These are phyloP conservation scores for Acer campestre DNA, from an alignment of 345 rosid genomes.

Conservation along the genomic window DNA sequence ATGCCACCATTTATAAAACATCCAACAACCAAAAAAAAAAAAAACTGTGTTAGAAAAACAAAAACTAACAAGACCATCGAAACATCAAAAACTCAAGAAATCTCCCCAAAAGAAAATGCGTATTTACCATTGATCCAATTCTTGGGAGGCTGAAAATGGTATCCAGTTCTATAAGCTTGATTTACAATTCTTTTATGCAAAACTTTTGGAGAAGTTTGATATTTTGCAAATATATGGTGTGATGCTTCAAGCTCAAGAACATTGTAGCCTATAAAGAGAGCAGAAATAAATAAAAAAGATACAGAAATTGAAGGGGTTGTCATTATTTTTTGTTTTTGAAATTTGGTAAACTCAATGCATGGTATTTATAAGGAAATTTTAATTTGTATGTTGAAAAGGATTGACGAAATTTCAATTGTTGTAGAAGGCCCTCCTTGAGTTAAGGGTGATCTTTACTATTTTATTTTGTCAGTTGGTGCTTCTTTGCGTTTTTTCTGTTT, in stretches of 20 bases:
- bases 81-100: neutral
- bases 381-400: too few relatives aligned
- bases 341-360: neutral
- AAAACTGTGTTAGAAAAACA: neutral
- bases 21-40: conserved; percentile 9
- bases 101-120: neutral
- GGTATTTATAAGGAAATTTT: neutral
- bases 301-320: conserved; percentile 11
- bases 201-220: conserved; percentile 29
- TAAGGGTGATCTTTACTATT: neutral
- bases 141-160: conserved; percentile 68
- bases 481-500: too few relatives aligned
- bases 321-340: neutral
- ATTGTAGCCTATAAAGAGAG: conserved; percentile 39
- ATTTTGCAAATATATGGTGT: conserved; percentile 35
- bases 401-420: neutral
- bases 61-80: neutral
- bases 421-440: neutral
- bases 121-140: conserved; percentile 70
- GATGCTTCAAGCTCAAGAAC: conserved; percentile 50
- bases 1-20: conserved; percentile 12
- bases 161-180: conserved; percentile 69
- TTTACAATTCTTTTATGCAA: neutral
- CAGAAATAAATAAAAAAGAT: conserved; percentile 33
- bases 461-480: too few relatives aligned